Evolutionary conservation across 768 basidiomycete species (phyloP).

Genomic region (Rhodocollybia butyracea): DNA sequence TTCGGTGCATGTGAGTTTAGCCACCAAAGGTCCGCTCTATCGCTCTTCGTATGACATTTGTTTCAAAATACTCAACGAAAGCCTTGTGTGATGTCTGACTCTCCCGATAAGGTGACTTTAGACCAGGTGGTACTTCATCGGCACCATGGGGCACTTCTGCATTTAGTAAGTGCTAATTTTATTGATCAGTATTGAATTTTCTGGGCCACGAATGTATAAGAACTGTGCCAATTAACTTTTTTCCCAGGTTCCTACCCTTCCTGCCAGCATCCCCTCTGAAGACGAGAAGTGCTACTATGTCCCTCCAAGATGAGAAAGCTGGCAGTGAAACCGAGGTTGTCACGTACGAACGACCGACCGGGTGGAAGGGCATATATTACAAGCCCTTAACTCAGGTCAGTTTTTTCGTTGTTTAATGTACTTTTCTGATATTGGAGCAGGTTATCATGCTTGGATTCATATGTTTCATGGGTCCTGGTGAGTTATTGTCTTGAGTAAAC

Average conservation of each 20-base stretch:
- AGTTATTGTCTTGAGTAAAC: constrained; percentile 18
- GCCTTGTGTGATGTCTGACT: too few species aligned
- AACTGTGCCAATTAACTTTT: neutral
- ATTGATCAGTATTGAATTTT: neutral
- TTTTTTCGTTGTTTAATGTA: neutral
- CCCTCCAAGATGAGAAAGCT: constrained; percentile 1
- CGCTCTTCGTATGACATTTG: neutral
- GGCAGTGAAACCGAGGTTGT: constrained; percentile 3
- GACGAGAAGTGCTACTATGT: constrained; percentile 1
- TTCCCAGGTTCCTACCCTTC: neutral
- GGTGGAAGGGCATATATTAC: constrained; percentile 54
- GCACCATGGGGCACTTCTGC: neutral
- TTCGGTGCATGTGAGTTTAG: too few species aligned
- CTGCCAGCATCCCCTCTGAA: neutral
- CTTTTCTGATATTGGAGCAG: constrained; percentile 13
- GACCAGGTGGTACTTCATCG: too few species aligned
- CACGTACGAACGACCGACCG: constrained; percentile 45
- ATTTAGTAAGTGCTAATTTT: neutral
- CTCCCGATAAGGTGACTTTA: too few species aligned
- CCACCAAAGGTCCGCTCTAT: neutral
- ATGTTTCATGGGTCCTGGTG: constrained; percentile 60
- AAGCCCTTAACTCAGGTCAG: constrained; percentile 51
- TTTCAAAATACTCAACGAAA: neutral
- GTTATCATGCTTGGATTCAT: constrained; percentile 65
- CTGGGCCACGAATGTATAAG: constrained; percentile 2